phyloP scores from a whole-genome alignment of 495 filamentous ascomycete genomes.

The Pseudomonodictys pantanalensis region DNA sequence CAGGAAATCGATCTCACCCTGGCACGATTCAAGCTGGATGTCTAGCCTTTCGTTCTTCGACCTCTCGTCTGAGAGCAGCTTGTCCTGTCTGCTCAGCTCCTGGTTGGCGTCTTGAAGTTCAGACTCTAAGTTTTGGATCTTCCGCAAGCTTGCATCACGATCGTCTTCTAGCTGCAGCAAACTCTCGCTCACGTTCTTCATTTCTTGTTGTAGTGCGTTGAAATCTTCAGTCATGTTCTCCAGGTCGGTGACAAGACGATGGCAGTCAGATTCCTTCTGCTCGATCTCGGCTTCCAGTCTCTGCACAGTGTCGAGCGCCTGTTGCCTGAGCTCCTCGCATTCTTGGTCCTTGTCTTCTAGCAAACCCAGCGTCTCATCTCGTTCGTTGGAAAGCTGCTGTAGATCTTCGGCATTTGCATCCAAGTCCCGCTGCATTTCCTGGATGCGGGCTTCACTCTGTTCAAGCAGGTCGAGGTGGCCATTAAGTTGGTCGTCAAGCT shows the following conservation, averaged over 20 bases:
- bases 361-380: slow-evolving; percentile 76
- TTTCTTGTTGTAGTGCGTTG: slow-evolving; percentile 79
- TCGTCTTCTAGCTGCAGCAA: slow-evolving; percentile 85
- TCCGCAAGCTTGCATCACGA: slow-evolving; percentile 44
- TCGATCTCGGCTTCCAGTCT: slow-evolving; percentile 76
- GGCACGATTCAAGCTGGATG: slow-evolving; percentile 87
- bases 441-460: slow-evolving; percentile 38
- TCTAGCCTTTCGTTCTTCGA: slow-evolving; percentile 79
- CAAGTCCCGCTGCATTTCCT: slow-evolving; percentile 40
- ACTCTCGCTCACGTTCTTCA: slow-evolving; percentile 82
- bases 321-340: slow-evolving; percentile 71
- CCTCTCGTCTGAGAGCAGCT: slow-evolving; percentile 64
- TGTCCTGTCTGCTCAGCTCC: slow-evolving; percentile 55
- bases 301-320: slow-evolving; percentile 81
- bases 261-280: slow-evolving; percentile 66
- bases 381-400: slow-evolving; percentile 75
- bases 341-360: slow-evolving; percentile 77
- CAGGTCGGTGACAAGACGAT: slow-evolving; percentile 66
- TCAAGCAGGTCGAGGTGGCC: slow-evolving; percentile 42
- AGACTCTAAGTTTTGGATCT: slow-evolving; percentile 41
- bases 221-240: slow-evolving; percentile 77
- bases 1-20: slow-evolving; percentile 90
- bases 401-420: slow-evolving; percentile 58
- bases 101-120: slow-evolving; percentile 42
- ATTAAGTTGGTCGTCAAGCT: slow-evolving; percentile 44